Evolutionary conservation across 2,329 filamentous ascomycete genomes (phyloP).

Genomic region (Cordyceps pruinosa): DNA sequence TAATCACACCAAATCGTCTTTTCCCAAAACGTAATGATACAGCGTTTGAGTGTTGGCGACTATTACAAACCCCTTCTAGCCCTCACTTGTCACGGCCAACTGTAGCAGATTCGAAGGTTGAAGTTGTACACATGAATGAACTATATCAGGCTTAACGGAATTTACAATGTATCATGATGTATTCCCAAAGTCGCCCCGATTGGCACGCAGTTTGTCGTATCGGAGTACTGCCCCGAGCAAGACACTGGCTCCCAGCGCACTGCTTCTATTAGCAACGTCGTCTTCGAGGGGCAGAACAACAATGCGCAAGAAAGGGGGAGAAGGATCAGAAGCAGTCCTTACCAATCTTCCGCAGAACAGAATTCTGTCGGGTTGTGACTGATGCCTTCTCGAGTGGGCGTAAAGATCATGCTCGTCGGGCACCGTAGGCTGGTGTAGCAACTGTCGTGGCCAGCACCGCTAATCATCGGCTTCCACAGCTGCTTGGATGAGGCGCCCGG

Average conservation of each 20-base stretch:
- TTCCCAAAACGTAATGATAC: too few species aligned
- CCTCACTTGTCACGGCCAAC: too few species aligned
- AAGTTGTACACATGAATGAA: not conserved
- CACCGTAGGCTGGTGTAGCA: slow-evolving; percentile 27
- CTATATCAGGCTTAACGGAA: too few species aligned
- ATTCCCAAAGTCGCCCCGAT: not conserved
- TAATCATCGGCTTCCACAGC: slow-evolving; percentile 25
- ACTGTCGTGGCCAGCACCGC: slow-evolving; percentile 34
- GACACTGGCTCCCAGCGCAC: slow-evolving; percentile 22
- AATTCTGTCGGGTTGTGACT: slow-evolving; percentile 32
- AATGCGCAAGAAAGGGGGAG: not conserved
- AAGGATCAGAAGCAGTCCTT: slow-evolving; percentile 2
- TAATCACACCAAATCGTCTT: too few species aligned
- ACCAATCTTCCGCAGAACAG: slow-evolving; percentile 29
- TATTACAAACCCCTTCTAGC: too few species aligned
- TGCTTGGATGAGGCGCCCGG: slow-evolving; percentile 22
- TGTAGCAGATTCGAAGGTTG: too few species aligned
- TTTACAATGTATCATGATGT: not conserved
- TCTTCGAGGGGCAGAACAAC: too few species aligned
- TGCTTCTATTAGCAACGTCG: not conserved
- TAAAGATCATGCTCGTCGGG: slow-evolving; percentile 34
- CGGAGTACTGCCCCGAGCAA: slow-evolving; percentile 19
- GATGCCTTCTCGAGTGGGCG: slow-evolving; percentile 28
- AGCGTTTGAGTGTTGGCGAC: too few species aligned
- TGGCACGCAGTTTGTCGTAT: slow-evolving; percentile 15